Percentiles rank a stretch among this genome's conserved stretches.
Conservation (phyloP, 1,284 basidiomycete genomes). For the Takashimella tepidaria region DNA sequence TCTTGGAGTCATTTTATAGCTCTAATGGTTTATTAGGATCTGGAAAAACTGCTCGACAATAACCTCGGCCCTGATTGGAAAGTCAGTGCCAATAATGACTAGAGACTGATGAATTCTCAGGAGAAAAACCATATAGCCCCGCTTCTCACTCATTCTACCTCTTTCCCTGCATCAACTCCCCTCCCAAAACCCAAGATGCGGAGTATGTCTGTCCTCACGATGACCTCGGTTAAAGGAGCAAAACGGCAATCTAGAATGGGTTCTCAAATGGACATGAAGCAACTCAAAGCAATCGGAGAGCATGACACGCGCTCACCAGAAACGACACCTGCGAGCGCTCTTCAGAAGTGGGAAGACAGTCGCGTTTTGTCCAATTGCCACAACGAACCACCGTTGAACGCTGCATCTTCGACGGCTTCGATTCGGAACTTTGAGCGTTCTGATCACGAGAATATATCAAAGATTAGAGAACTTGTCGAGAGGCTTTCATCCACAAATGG, state of each 20-base stretch:
- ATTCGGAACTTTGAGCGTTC: too few species aligned
- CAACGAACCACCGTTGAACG: too few species aligned
- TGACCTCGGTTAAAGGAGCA: background rate
- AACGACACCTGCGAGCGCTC: background rate
- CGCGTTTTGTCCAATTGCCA: too few species aligned
- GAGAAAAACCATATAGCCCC: background rate
- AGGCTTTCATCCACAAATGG: background rate
- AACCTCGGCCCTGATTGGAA: constrained; percentile 27
- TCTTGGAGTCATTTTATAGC: background rate
- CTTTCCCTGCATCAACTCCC: constrained; percentile 22
- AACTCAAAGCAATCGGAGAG: background rate
- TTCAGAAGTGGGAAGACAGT: background rate
- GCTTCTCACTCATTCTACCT: constrained; percentile 8
- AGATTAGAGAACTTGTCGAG: background rate
- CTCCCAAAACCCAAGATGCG: constrained; percentile 18
- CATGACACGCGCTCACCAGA: background rate
- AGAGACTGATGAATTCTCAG: too few species aligned
- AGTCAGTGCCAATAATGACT: constrained; percentile 17
- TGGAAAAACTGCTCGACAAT: constrained; percentile 29
- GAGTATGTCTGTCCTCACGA: background rate
- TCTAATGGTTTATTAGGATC: constrained; percentile 11
- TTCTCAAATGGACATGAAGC: background rate
- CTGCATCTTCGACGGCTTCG: too few species aligned
- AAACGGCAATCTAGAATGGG: background rate
- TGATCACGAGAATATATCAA: background rate